A percentile compares a stretch with the other conserved stretches of the same genome.
phyloP scores from a whole-genome alignment of 2,329 filamentous ascomycete species.

The Rhynchosporium agropyri region DNA sequence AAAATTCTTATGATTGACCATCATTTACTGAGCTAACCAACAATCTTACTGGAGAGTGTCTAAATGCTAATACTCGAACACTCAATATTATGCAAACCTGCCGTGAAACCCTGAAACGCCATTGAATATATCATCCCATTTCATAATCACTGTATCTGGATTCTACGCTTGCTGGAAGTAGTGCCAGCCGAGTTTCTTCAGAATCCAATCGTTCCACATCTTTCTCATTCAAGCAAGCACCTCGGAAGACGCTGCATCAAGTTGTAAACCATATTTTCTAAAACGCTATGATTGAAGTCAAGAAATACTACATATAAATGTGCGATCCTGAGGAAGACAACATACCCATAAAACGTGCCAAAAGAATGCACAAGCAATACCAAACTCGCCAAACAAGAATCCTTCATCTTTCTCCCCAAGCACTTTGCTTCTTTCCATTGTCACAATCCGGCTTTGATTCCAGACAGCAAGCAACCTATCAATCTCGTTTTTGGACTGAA shows the following conservation, averaged over 20 bases:
- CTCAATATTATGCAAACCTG: slow-evolving; percentile 25
- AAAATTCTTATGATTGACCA: too few relatives aligned
- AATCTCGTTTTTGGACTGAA: slow-evolving; percentile 33
- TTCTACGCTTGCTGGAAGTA: slow-evolving; percentile 39
- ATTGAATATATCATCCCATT: slow-evolving; percentile 39
- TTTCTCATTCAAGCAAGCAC: slow-evolving; percentile 38
- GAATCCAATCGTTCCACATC: slow-evolving; percentile 40
- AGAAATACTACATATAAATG: neutral
- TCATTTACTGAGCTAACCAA: too few relatives aligned
- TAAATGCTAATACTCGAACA: slow-evolving; percentile 16
- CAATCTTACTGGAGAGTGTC: neutral
- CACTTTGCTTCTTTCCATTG: slow-evolving; percentile 25
- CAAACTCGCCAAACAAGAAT: slow-evolving; percentile 40
- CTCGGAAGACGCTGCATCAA: slow-evolving; percentile 35
- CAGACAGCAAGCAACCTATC: slow-evolving; percentile 36
- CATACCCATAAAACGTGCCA: slow-evolving; percentile 42
- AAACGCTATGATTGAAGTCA: slow-evolving; percentile 32
- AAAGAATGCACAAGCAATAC: slow-evolving; percentile 42
- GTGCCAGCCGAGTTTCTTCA: slow-evolving; percentile 32
- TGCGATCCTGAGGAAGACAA: slow-evolving; percentile 6
- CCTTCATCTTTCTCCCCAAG: slow-evolving; percentile 37
- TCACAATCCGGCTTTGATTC: slow-evolving; percentile 29
- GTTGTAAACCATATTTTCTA: slow-evolving; percentile 39
- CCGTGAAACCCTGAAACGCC: slow-evolving; percentile 32
- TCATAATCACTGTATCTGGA: slow-evolving; percentile 31